Conservation (phyloP, 2,329 filamentous ascomycete species). For the Botrytis porri region DNA sequence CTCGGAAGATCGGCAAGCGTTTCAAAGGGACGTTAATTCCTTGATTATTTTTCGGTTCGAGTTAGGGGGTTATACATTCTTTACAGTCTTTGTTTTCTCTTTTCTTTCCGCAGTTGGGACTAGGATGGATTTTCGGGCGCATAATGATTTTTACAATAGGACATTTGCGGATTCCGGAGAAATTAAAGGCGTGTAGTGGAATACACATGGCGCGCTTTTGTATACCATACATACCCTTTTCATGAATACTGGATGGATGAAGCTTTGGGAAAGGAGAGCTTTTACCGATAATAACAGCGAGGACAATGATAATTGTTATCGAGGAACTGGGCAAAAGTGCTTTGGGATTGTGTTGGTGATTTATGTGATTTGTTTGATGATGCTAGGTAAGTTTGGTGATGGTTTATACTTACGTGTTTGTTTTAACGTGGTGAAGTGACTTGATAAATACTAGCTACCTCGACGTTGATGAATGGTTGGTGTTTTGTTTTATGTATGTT, state of each 20-base stretch:
- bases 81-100: background rate
- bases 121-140: background rate
- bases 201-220: constrained; percentile 7
- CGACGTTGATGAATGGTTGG: background rate
- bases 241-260: background rate
- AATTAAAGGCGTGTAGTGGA: background rate
- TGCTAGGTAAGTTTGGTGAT: background rate
- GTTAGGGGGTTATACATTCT: background rate
- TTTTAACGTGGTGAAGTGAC: background rate
- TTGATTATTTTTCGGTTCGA: background rate
- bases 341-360: background rate
- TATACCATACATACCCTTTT: constrained; percentile 6
- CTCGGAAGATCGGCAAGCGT: constrained; percentile 3
- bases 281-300: background rate
- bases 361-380: background rate
- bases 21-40: background rate
- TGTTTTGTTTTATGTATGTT: background rate
- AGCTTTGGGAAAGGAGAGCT: background rate
- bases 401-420: background rate
- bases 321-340: background rate
- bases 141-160: background rate
- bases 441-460: background rate
- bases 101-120: background rate
- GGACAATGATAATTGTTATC: background rate
- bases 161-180: background rate